Conservation (phyloP, 2,329 filamentous ascomycete species). For the Fusarium xylarioides region DNA sequence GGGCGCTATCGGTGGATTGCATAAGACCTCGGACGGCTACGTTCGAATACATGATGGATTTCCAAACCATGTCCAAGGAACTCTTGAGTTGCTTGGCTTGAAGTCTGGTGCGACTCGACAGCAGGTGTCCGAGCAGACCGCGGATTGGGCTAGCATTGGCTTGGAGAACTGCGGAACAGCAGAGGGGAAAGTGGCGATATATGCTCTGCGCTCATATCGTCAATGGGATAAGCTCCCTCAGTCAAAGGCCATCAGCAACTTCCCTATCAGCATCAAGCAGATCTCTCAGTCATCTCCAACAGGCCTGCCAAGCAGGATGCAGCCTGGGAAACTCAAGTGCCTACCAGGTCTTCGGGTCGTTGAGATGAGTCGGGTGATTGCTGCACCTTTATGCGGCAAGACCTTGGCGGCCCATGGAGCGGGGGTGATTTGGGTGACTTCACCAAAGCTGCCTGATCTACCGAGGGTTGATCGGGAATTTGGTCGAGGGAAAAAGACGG, state of each 20-base stretch:
- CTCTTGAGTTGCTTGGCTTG: constrained; percentile 55
- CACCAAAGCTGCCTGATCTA: constrained; percentile 69
- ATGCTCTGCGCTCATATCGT: constrained; percentile 58
- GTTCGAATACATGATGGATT: constrained; percentile 66
- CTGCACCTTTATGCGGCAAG: constrained; percentile 72
- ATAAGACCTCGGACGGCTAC: constrained; percentile 60
- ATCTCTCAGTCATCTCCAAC: constrained; percentile 34
- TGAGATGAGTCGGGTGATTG: constrained; percentile 77
- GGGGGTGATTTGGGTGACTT: constrained; percentile 74
- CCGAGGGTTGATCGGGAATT: constrained; percentile 73
- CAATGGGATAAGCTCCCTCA: constrained; percentile 63
- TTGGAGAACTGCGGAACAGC: constrained; percentile 57
- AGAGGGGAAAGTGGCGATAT: constrained; percentile 54
- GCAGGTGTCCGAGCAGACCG: constrained; percentile 51
- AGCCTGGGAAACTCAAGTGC: constrained; percentile 34
- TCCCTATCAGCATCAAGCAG: constrained; percentile 56
- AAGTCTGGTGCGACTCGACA: constrained; percentile 44
- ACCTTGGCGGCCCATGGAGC: constrained; percentile 77
- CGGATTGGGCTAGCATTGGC: constrained; percentile 54
- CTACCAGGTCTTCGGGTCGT: constrained; percentile 72
- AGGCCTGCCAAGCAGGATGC: neutral
- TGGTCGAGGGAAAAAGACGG: constrained; percentile 72
- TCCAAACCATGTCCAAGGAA: constrained; percentile 57
- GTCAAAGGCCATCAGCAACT: constrained; percentile 52
- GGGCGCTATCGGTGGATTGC: constrained; percentile 60